Evolutionary conservation across 2,329 filamentous ascomycete species (phyloP).

Genomic region (Didymella keratinophila): DNA sequence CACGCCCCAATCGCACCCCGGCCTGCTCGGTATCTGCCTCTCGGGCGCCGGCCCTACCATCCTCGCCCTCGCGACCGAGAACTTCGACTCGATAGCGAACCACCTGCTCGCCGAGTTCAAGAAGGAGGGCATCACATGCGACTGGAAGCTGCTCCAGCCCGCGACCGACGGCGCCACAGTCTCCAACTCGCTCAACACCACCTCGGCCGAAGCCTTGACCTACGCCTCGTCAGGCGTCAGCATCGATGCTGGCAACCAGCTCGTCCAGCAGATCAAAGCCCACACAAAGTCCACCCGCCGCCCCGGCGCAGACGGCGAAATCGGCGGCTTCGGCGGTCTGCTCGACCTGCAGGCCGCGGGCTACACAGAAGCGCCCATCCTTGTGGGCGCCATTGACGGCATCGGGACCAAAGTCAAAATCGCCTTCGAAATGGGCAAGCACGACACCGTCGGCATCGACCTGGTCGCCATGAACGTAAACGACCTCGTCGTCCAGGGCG

Average conservation of each 20-base stretch:
- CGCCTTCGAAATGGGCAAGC: constrained; percentile 86
- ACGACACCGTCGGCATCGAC: constrained; percentile 95
- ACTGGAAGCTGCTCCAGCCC: constrained; percentile 88
- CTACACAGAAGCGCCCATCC: constrained; percentile 75
- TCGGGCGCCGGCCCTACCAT: constrained; percentile 96
- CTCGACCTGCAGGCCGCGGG: constrained; percentile 80
- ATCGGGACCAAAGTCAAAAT: constrained; percentile 98
- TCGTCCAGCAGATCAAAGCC: constrained; percentile 90
- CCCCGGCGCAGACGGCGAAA: constrained; percentile 88
- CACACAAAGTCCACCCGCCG: constrained; percentile 86
- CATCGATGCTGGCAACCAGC: constrained; percentile 91
- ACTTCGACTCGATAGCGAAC: constrained; percentile 86
- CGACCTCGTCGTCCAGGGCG: constrained; percentile 94
- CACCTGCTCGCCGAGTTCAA: constrained; percentile 79
- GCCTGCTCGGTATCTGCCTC: constrained; percentile 90
- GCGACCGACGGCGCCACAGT: constrained; percentile 72
- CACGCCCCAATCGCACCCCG: constrained; percentile 84
- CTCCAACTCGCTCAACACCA: constrained; percentile 22
- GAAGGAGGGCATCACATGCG: constrained; percentile 75
- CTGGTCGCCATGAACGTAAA: constrained; percentile 99
- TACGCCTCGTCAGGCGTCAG: constrained; percentile 94
- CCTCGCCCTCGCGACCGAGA: constrained; percentile 85
- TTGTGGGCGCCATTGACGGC: constrained; percentile 95
- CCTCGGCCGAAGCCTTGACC: constrained; percentile 64
- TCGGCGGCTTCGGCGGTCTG: constrained; percentile 93